Percentiles rank a stretch among this genome's conserved stretches.
Conservation (phyloP, 176 grass and related monocot genomes). For the Musa troglodytarum region DNA sequence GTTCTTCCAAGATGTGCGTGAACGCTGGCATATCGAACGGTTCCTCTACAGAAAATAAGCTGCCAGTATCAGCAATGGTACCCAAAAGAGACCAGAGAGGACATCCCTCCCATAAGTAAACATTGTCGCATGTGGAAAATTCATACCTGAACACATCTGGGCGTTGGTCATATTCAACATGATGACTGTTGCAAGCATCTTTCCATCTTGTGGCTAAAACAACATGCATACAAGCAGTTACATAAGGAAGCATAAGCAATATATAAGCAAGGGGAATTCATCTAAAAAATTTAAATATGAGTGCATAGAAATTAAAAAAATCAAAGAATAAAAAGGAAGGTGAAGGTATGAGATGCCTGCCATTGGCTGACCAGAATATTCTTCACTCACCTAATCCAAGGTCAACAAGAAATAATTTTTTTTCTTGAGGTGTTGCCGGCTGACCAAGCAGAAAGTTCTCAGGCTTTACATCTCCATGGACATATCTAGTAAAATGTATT, state of each 20-base stretch:
- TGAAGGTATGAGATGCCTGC: background rate
- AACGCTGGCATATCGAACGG: constrained; percentile 78
- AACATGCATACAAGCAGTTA: constrained; percentile 20
- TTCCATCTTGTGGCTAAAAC: constrained; percentile 76
- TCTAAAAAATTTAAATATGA: background rate
- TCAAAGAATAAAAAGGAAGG: background rate
- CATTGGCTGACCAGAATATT: background rate
- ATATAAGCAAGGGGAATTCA: background rate
- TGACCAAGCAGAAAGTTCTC: constrained; percentile 94
- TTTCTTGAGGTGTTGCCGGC: constrained; percentile 64
- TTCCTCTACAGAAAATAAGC: constrained; percentile 42
- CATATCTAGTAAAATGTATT: constrained; percentile 35
- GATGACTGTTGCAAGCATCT: constrained; percentile 38
- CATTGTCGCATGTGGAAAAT: background rate
- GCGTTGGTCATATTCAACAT: constrained; percentile 86
- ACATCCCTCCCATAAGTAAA: background rate
- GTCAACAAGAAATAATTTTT: constrained; percentile 88
- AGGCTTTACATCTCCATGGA: constrained; percentile 92
- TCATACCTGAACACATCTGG: constrained; percentile 78
- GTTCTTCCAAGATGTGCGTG: constrained; percentile 93
- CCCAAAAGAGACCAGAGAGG: background rate
- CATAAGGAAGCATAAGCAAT: background rate
- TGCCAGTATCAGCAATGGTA: background rate
- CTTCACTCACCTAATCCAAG: constrained; percentile 72
- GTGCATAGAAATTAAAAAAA: background rate